Conservation (phyloP, 345 rosid species). For the Populus nigra region DNA sequence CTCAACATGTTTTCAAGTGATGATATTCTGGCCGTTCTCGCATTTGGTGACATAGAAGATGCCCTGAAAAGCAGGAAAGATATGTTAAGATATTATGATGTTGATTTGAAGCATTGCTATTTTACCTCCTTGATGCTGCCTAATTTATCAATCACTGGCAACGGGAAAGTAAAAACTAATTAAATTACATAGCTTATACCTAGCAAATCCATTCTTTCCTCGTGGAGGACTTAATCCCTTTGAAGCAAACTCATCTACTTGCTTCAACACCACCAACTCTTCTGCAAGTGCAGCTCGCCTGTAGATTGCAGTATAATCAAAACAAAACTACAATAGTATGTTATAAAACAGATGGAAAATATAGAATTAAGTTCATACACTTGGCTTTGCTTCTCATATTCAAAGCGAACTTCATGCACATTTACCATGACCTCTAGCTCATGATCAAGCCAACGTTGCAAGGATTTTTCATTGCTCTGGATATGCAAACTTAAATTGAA, state of each 20-base stretch:
- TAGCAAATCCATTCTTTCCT: slow-evolving; percentile 85
- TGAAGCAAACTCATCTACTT: slow-evolving; percentile 81
- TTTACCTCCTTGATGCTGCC: neutral
- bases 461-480: slow-evolving; percentile 84
- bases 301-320: slow-evolving; percentile 14
- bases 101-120: neutral
- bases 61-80: slow-evolving; percentile 53
- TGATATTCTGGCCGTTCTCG: slow-evolving; percentile 84
- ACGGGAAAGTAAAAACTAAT: neutral
- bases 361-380: slow-evolving; percentile 56
- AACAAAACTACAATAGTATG: neutral
- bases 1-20: slow-evolving; percentile 91
- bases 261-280: slow-evolving; percentile 82
- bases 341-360: slow-evolving; percentile 1
- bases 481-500: slow-evolving; percentile 13
- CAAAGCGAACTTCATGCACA: slow-evolving; percentile 96
- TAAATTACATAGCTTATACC: slow-evolving; percentile 42
- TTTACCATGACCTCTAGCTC: slow-evolving; percentile 99
- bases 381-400: slow-evolving; percentile 95
- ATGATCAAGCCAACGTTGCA: slow-evolving; percentile 93
- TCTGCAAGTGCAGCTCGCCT: slow-evolving; percentile 96
- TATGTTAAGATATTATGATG: slow-evolving; percentile 10
- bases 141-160: neutral
- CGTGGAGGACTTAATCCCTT: slow-evolving; percentile 94
- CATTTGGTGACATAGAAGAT: slow-evolving; percentile 90